A percentile compares a stretch with the other conserved stretches of the same genome.
phyloP scores from a whole-genome alignment of 2,329 filamentous ascomycete species.

The Colletotrichum salicis region DNA sequence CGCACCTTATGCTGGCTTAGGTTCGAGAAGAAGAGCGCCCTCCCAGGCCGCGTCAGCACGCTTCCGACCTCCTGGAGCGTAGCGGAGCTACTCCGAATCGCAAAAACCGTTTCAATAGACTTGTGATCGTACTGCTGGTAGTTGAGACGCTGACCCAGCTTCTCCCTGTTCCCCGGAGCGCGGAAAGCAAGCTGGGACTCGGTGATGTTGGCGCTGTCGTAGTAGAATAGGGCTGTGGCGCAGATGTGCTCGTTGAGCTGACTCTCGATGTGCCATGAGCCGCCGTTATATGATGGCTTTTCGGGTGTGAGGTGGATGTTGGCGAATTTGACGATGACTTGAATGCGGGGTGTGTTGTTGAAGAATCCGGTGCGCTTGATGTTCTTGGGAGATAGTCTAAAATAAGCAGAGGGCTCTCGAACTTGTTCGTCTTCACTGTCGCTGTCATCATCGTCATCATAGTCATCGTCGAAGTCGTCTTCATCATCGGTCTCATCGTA shows the following conservation, averaged over 20 bases:
- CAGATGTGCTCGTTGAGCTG: conserved; percentile 71
- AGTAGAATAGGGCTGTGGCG: conserved; percentile 72
- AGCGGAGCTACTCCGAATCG: conserved; percentile 37
- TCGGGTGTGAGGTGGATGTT: conserved; percentile 70
- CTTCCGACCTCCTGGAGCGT: conserved; percentile 57
- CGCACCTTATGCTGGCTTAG: conserved; percentile 61
- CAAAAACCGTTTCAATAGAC: conserved; percentile 49
- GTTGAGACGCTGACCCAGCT: conserved; percentile 39
- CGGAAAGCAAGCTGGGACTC: conserved; percentile 62
- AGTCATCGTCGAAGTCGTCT: conserved; percentile 33
- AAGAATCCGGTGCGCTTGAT: conserved; percentile 45
- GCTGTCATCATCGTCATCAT: conserved; percentile 33
- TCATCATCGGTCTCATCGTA: conserved; percentile 37
- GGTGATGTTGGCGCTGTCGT: conserved; percentile 69
- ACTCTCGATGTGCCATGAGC: conserved; percentile 67
- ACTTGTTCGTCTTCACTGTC: conserved; percentile 14
- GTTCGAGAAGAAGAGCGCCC: conserved; percentile 68
- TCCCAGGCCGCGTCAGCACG: conserved; percentile 57
- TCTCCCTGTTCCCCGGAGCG: conserved; percentile 48
- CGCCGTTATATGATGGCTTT: conserved; percentile 63
- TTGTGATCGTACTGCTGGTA: conserved; percentile 47
- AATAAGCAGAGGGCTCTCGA: conserved; percentile 43
- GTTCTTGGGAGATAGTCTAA: conserved; percentile 36
- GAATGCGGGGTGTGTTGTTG: conserved; percentile 51
- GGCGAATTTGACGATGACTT: conserved; percentile 72